Evolutionary conservation across 139 green algal species (phyloP), one percentile per base, ranked within the genome.

Genomic region (Ettlia oleoabundans): DNA sequence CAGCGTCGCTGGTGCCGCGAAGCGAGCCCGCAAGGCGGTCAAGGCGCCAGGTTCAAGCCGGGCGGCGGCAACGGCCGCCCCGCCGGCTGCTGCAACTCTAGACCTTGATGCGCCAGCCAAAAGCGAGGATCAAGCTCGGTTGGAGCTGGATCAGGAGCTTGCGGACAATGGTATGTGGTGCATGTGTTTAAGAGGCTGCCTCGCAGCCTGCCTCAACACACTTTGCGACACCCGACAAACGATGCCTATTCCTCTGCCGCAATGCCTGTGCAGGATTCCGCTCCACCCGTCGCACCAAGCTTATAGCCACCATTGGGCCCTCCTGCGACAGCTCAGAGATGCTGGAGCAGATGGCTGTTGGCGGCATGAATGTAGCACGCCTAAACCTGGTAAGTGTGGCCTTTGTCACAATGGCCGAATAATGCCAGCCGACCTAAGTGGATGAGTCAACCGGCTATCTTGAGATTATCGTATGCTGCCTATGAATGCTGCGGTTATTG

Each of bases 301-400:
- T 96, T 21, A 90, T 96, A 40, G 92, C 86, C 83, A 96, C 92
- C n/a, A 95, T 96, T 65, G 92, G 92, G 2, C 92, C 92, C 0
- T 66, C 86, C 19, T 90, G 82, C 32, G 85, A 80, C 77, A 84
- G 65, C 64, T 40, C 81, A 28, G 87, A 92, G 32, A 90, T 90
- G 82, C 82, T 95, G 63, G 81, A 87, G n/a, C 78, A 43, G 1
- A 43, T 96, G 69, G 89, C 91, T 42, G 30, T 80, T 28, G 76
- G 87, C 33, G 91, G 91, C 68, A 95, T 95, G 91, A 94, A 93
- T 35, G 83, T 93, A 35, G 92, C 90, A 24, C 47, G 47, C 13
- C 47, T 58, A 10, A 58, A 58, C 47, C 47, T 58, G n/a, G 47
- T 58, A 15, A 58, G 47, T 58, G 47, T 15, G 13, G 47, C 47